Base-by-base conservation (phyloP, 805 yeast species). In the Candida ponderosae region DNA sequence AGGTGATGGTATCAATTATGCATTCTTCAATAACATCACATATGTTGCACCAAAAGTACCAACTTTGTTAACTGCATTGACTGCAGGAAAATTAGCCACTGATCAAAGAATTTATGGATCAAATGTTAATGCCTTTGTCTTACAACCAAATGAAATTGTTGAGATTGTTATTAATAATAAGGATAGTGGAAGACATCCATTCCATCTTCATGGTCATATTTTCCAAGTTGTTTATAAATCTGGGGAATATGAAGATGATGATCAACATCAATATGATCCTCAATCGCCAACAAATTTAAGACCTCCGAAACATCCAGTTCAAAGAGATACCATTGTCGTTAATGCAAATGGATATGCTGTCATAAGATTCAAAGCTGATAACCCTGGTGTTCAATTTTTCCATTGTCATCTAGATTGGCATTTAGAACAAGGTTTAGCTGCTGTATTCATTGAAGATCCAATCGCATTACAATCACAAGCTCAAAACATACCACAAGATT, bases 371-470 rank as follows among this genome's bases (percentile, higher is more conserved):
- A 71, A 65, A 48, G 87, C 96, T 11, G 76, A 82, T 51, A 88
- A 89, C 51, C 96, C 96, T 3, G 97, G 97, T 40, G 79, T 87
- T 19, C 89, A 96, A 96, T 75, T 82, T 43, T 83, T 88, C 78
- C 97, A 88, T 57, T 88, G 97, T 60, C 95, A 85, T 54, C 74
- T 83, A 38, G 90, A 83, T 51, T 83, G 88, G 81, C 94, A 83
- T 60, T 71, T 83, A 56, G 81, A 77, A 47, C 93, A 83, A 62
- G 94, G 94, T 21, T 66, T 83, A 38, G 89, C 89, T 7, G 65
- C 81, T 36, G 74, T 76, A 2, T 71, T 83, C 28, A 65, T 83
- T 31, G 94, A 83, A 57, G 84, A 82, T 23, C 90, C 93, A 17
- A 50, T 64, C 36, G 63, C 65, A 27, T 54, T 81, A 26, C 72